Conservation (phyloP, 2,329 filamentous ascomycete species). For the Colletotrichum tabaci region DNA sequence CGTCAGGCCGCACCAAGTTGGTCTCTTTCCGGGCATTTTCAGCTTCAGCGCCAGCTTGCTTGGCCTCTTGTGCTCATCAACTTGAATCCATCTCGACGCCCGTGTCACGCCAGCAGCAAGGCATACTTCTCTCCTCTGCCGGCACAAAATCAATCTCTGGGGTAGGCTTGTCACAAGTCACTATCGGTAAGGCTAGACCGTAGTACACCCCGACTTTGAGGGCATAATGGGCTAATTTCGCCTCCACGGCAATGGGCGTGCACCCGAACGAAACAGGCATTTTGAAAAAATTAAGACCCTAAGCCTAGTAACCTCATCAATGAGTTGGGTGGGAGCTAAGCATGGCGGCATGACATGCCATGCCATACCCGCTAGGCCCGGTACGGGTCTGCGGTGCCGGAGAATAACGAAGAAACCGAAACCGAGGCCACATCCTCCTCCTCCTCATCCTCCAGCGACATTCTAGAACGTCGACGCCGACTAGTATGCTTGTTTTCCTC, state of each 20-base stretch:
- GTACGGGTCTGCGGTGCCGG: background rate
- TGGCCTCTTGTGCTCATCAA: conserved; percentile 13
- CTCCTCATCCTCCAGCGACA: background rate
- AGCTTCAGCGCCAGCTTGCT: conserved; percentile 1
- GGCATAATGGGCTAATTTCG: background rate
- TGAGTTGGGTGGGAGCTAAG: too few species aligned
- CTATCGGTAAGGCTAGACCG: conserved; percentile 21
- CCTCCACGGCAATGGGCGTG: conserved; percentile 1
- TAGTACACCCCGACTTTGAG: background rate
- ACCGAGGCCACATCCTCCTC: conserved; percentile 2
- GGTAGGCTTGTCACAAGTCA: background rate
- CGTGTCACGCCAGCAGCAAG: conserved; percentile 24
- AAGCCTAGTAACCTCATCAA: background rate
- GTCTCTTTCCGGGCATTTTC: background rate
- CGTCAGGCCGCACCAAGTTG: too few species aligned
- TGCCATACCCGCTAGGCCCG: too few species aligned
- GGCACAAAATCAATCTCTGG: background rate
- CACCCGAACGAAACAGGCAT: background rate
- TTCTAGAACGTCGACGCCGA: conserved; percentile 22
- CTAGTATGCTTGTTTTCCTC: background rate
- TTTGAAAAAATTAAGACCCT: background rate
- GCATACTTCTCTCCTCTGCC: conserved; percentile 17
- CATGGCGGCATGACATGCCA: too few species aligned
- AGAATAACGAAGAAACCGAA: conserved; percentile 23
- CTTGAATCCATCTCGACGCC: conserved; percentile 11